Percentiles rank a stretch among this genome's conserved stretches.
phyloP scores from a whole-genome alignment of 2,329 filamentous ascomycete genomes.

The Didymella arachidicola region DNA sequence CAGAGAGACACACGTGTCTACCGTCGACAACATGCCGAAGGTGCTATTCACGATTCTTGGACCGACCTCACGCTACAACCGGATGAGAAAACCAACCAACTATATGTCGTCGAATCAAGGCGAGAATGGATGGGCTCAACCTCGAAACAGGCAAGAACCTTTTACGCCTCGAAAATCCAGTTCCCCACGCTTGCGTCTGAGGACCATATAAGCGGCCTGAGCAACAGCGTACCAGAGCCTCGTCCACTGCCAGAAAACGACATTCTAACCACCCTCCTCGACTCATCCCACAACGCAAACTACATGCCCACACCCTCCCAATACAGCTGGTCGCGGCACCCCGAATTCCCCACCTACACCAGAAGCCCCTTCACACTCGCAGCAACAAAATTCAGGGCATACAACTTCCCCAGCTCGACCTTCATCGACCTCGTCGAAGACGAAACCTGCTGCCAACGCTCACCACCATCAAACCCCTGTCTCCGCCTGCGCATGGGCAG shows the following conservation, averaged over 20 bases:
- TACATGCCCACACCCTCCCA: constrained; percentile 50
- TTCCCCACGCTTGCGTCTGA: constrained; percentile 18
- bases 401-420: constrained; percentile 61
- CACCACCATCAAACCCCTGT: constrained; percentile 37
- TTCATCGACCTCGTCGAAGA: constrained; percentile 69
- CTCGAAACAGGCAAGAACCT: constrained; percentile 69
- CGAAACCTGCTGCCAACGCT: constrained; percentile 46
- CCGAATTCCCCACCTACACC: constrained; percentile 34
- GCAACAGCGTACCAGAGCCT: not conserved
- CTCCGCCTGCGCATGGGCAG: constrained; percentile 62
- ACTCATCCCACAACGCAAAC: constrained; percentile 48
- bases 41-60: constrained; percentile 78
- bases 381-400: constrained; percentile 64
- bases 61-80: constrained; percentile 68
- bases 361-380: constrained; percentile 59
- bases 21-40: constrained; percentile 72
- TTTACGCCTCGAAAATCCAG: constrained; percentile 69
- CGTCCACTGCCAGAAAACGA: constrained; percentile 42
- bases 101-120: constrained; percentile 71
- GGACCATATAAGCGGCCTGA: not conserved
- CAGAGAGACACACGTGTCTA: constrained; percentile 63
- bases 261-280: constrained; percentile 33
- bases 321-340: constrained; percentile 58
- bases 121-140: constrained; percentile 68
- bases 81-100: constrained; percentile 65